These are phyloP conservation scores for Pseudocohnilembus persalinus DNA, from an alignment of 169 alveolate genomes.

Conservation along the genomic window DNA sequence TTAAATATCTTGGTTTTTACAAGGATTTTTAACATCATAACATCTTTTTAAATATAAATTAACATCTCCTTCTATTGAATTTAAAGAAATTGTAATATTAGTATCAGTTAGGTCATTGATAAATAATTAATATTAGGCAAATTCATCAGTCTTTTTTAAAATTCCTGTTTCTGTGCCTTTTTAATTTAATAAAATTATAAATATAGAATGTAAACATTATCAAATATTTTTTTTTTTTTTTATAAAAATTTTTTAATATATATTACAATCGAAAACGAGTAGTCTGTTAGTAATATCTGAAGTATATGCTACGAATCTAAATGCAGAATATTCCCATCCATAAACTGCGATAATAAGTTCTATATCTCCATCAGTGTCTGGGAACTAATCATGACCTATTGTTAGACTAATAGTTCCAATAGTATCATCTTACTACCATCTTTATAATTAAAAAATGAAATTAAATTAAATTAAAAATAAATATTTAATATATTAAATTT, in stretches of 20 bases:
- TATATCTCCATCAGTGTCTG: not conserved
- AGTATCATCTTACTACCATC: not conserved
- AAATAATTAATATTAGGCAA: not conserved
- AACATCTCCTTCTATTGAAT: not conserved
- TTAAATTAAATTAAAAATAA: too few relatives aligned
- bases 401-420: not conserved
- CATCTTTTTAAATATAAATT: not conserved
- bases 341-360: not conserved
- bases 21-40: not conserved
- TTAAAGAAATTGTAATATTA: not conserved
- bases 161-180: not conserved
- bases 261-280: not conserved
- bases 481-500: too few relatives aligned
- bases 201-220: not conserved
- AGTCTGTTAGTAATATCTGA: not conserved
- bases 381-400: not conserved
- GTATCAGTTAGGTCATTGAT: not conserved
- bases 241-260: too few relatives aligned
- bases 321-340: not conserved
- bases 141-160: not conserved
- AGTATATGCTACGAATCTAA: not conserved
- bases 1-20: too few relatives aligned
- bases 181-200: too few relatives aligned
- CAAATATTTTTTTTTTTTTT: too few relatives aligned
- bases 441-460: too few relatives aligned